Base-by-base conservation (phyloP, 495 filamentous ascomycete species). In the Penicillium ochrochloron region DNA sequence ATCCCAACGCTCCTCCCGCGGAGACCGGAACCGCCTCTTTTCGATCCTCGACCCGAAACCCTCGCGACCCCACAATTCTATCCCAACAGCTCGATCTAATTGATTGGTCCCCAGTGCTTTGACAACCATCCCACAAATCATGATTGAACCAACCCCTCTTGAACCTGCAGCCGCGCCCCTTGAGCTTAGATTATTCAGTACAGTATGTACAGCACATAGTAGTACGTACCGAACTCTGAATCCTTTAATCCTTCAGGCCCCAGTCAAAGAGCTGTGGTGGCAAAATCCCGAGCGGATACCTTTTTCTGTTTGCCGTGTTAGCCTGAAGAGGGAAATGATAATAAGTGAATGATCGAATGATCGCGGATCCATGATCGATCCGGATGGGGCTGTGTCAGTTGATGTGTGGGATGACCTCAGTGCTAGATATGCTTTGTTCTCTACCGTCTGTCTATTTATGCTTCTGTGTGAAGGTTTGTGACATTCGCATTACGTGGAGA, bases 231-330 rank as follows among this genome's bases (percentile, higher is more conserved):
- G n/a, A n/a, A 46, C 42, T 4, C 7, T 21, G 21, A 9, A 44
- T 21, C n/a, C 42, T 44, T 21, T 46, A 9, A 44, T 8, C n/a
- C 42, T 44, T 21, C n/a, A 2, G n/a, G 5, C 42, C 17, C 42
- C 42, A 44, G 42, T 8, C 19, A 2, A n/a, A n/a, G 19, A 23
- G 42, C 19, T n/a, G 0, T 11, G 10, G 44, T 48, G 44, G 44
- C 48, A 21, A 52, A 52, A 52, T 52, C 23, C 14, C 25, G 21
- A 17, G 48, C 48, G 48, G 48, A 52, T 52, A 52, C 48, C 48
- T 52, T 52, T 52, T 52, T 25, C 48, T 27, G 48, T 51, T 23
- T 48, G 44, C 19, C 44, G 44, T 48, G 44, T 19, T 5, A 2
- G 17, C 42, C n/a, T 46, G 23, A 46, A 23, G 7, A 19, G 19